Evolutionary conservation across 73 alveolate species (phyloP).

Genomic region (Paramecium pentaurelia): DNA sequence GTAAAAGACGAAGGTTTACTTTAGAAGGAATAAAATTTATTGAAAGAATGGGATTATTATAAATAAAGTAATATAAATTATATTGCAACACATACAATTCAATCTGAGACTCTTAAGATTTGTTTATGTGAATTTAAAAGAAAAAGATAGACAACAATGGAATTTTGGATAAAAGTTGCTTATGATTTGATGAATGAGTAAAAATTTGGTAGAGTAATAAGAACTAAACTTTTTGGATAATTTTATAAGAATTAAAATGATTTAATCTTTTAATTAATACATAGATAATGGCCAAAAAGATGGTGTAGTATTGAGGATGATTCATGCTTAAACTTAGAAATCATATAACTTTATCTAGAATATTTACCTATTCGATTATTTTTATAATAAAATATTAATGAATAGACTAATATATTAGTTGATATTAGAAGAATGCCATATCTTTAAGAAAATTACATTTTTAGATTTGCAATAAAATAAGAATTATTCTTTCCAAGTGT

Average conservation of each 20-base stretch:
- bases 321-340: not conserved
- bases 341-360: not conserved
- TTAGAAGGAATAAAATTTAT: not conserved
- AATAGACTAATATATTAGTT: not conserved
- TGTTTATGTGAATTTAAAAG: conserved; percentile 12
- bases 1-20: not conserved
- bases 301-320: not conserved
- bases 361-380: not conserved
- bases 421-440: conserved; percentile 21
- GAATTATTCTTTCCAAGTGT: not conserved
- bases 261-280: not conserved
- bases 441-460: not conserved
- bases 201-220: not conserved
- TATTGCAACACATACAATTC: not conserved
- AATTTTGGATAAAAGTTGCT: not conserved
- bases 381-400: not conserved
- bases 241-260: not conserved
- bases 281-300: not conserved
- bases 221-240: not conserved
- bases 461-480: not conserved
- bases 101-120: not conserved
- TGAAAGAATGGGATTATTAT: not conserved
- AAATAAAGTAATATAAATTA: not conserved
- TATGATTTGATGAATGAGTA: not conserved
- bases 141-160: not conserved